A percentile compares a stretch with the other conserved stretches of the same genome.
These are phyloP conservation scores for Telopea speciosissima DNA, from an alignment of 177 flowering plant genomes.

Conservation along the genomic window DNA sequence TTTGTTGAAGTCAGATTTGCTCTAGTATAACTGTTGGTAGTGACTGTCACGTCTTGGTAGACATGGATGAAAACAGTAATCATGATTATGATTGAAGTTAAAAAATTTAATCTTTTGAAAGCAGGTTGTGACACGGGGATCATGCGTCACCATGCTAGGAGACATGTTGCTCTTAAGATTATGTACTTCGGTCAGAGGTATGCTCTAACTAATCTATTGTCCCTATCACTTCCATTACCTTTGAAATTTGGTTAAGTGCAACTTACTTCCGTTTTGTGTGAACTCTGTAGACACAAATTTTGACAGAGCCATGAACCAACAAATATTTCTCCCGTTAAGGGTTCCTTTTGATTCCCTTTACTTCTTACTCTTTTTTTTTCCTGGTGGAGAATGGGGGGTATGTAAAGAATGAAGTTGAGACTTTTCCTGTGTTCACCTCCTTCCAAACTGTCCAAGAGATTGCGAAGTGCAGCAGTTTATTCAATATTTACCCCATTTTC, in stretches of 20 bases:
- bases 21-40: too few relatives aligned
- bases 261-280: neutral
- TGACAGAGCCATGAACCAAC: neutral
- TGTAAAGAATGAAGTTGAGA: neutral
- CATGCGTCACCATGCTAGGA: constrained; percentile 30
- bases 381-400: neutral
- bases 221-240: neutral
- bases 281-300: neutral
- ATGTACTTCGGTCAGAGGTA: constrained; percentile 95
- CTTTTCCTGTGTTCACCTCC: neutral
- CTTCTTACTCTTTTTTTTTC: too few relatives aligned
- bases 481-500: too few relatives aligned
- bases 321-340: neutral
- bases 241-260: neutral
- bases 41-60: neutral
- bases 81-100: too few relatives aligned
- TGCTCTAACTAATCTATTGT: neutral
- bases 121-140: constrained; percentile 23
- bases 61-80: neutral
- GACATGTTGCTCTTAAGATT: constrained; percentile 77
- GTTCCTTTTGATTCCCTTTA: neutral
- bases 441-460: too few relatives aligned
- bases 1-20: too few relatives aligned
- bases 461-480: too few relatives aligned
- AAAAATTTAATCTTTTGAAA: neutral